Evolutionary conservation across 2,329 filamentous ascomycete species (phyloP).

Genomic region (Trichoderma cornu-damae): DNA sequence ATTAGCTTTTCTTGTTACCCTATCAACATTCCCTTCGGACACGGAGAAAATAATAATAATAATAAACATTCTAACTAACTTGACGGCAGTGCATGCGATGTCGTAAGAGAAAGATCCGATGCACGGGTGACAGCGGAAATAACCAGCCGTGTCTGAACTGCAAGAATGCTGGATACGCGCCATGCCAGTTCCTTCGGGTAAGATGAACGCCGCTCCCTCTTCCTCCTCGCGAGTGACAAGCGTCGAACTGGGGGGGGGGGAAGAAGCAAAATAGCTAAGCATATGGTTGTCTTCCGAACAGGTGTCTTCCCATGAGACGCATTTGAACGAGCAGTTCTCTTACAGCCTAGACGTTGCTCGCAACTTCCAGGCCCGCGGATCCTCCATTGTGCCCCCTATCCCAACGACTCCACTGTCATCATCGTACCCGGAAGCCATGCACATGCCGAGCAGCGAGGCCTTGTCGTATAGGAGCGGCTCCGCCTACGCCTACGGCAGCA

Average conservation of each 20-base stretch:
- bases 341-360: slow-evolving; percentile 33
- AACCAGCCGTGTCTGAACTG: slow-evolving; percentile 81
- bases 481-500: slow-evolving; percentile 26
- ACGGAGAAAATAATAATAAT: too few relatives aligned
- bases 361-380: slow-evolving; percentile 28
- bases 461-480: slow-evolving; percentile 23
- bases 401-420: slow-evolving; percentile 13
- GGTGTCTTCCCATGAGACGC: slow-evolving; percentile 33
- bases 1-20: too few relatives aligned
- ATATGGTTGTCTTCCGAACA: slow-evolving; percentile 17
- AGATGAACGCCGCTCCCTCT: slow-evolving; percentile 20
- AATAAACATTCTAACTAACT: neutral
- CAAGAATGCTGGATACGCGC: slow-evolving; percentile 62
- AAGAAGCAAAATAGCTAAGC: neutral
- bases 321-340: slow-evolving; percentile 24
- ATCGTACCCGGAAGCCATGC: slow-evolving; percentile 23
- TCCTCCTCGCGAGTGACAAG: too few relatives aligned
- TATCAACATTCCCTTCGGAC: too few relatives aligned
- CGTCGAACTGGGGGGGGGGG: too few relatives aligned
- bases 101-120: slow-evolving; percentile 89
- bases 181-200: slow-evolving; percentile 80
- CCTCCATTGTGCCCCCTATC: slow-evolving; percentile 14
- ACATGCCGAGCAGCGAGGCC: slow-evolving; percentile 20
- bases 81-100: slow-evolving; percentile 72
- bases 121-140: slow-evolving; percentile 76